A percentile compares a stretch with the other conserved stretches of the same genome.
These are phyloP conservation scores for Stemphylium vesicarium DNA, from an alignment of 2,329 filamentous ascomycete species.

Conservation along the genomic window DNA sequence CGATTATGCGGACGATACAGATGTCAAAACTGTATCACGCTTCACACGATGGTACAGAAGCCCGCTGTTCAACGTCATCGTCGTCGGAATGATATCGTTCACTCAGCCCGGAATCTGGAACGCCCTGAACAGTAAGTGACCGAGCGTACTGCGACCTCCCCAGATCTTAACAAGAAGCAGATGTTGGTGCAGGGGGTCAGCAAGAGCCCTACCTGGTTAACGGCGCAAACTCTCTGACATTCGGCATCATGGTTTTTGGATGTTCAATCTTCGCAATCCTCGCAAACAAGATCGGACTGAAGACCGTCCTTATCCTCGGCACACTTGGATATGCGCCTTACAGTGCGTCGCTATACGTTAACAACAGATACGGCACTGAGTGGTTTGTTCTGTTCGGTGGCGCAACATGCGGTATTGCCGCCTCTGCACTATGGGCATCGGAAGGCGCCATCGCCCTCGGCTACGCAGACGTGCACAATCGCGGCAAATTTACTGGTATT, in stretches of 20 bases:
- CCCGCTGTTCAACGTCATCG: slow-evolving; percentile 56
- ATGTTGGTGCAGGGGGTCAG: slow-evolving; percentile 37
- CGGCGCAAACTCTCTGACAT: slow-evolving; percentile 53
- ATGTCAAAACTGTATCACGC: too few relatives aligned
- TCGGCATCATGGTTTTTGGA: slow-evolving; percentile 53
- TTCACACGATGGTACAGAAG: slow-evolving; percentile 48
- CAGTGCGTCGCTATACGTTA: slow-evolving; percentile 32
- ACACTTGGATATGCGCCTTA: slow-evolving; percentile 42
- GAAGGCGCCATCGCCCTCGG: slow-evolving; percentile 53
- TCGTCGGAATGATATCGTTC: slow-evolving; percentile 55
- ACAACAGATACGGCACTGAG: slow-evolving; percentile 41
- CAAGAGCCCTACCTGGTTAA: slow-evolving; percentile 50
- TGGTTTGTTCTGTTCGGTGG: slow-evolving; percentile 46
- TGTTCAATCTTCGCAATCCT: slow-evolving; percentile 34
- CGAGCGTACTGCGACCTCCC: too few relatives aligned
- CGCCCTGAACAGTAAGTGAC: slow-evolving; percentile 46
- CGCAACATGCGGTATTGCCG: slow-evolving; percentile 44
- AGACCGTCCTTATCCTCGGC: slow-evolving; percentile 39
- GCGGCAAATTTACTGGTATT: slow-evolving; percentile 57
- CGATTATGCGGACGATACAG: too few relatives aligned
- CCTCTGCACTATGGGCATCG: slow-evolving; percentile 51
- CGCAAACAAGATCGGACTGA: slow-evolving; percentile 47
- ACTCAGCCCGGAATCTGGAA: slow-evolving; percentile 58
- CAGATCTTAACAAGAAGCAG: not conserved
- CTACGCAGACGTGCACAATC: slow-evolving; percentile 55